Evolutionary conservation across 345 rosid species (phyloP).

Genomic region (Mallotus nudiflorus): DNA sequence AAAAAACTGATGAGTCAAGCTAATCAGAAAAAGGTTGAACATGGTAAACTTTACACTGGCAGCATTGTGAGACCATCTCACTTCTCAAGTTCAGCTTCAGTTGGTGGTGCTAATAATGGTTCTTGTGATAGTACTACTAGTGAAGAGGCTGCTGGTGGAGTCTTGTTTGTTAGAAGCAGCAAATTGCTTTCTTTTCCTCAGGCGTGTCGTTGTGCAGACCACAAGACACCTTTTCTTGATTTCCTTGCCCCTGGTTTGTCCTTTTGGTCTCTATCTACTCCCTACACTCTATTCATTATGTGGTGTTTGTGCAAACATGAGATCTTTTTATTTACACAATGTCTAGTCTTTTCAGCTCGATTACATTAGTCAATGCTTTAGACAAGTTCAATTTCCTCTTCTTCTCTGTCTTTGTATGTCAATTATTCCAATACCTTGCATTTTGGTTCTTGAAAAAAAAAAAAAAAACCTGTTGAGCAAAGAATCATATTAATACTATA

Average conservation of each 20-base stretch:
- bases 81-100: constrained; percentile 13
- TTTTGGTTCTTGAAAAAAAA: no score
- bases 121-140: constrained; percentile 3
- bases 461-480: no score
- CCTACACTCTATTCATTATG: constrained; percentile 3
- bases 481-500: no score
- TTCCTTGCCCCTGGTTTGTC: constrained; percentile 41
- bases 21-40: constrained; percentile 26
- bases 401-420: no score
- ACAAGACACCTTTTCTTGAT: constrained; percentile 25
- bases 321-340: not conserved
- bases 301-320: constrained; percentile 19
- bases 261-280: constrained; percentile 4
- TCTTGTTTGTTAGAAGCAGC: constrained; percentile 30
- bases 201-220: constrained; percentile 21
- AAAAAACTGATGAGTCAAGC: constrained; percentile 31
- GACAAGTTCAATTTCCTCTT: not conserved
- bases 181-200: constrained; percentile 6
- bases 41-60: constrained; percentile 28
- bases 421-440: no score
- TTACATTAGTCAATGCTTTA: no score
- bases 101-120: constrained; percentile 6
- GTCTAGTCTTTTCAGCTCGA: no score
- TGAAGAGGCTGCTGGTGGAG: constrained; percentile 18
- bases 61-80: constrained; percentile 16